Evolutionary conservation across 345 rosid genomes (phyloP).

Genomic region (Corymbia maculata): DNA sequence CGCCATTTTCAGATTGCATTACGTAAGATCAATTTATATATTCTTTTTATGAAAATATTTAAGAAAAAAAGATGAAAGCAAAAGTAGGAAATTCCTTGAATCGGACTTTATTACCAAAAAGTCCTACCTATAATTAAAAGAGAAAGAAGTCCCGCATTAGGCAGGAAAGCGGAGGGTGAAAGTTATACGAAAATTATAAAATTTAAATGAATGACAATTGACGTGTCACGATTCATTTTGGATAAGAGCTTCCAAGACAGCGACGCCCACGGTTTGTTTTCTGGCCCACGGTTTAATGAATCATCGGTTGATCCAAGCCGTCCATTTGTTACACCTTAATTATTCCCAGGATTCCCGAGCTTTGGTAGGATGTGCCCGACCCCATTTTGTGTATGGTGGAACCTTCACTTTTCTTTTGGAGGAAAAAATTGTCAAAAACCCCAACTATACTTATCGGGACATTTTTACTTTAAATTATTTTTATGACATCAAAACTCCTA

Average conservation of each 20-base stretch:
- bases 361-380: background rate
- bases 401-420: background rate
- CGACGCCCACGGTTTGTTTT: slow-evolving; percentile 11
- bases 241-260: background rate
- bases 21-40: background rate
- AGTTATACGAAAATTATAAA: background rate
- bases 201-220: background rate
- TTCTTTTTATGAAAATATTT: background rate
- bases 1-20: background rate
- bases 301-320: background rate
- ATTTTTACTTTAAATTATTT: too few relatives aligned
- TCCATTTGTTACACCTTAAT: background rate
- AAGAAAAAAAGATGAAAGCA: background rate
- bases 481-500: too few relatives aligned
- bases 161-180: background rate
- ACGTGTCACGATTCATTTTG: background rate
- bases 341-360: background rate
- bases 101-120: background rate
- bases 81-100: background rate
- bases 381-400: background rate
- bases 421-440: background rate
- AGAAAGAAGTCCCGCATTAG: background rate
- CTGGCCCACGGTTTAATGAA: background rate
- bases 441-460: too few relatives aligned
- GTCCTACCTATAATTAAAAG: background rate